Evolutionary conservation across 169 alveolate species (phyloP), one percentile per base, ranked within the genome.

Genomic region (Eimeria zaria): DNA sequence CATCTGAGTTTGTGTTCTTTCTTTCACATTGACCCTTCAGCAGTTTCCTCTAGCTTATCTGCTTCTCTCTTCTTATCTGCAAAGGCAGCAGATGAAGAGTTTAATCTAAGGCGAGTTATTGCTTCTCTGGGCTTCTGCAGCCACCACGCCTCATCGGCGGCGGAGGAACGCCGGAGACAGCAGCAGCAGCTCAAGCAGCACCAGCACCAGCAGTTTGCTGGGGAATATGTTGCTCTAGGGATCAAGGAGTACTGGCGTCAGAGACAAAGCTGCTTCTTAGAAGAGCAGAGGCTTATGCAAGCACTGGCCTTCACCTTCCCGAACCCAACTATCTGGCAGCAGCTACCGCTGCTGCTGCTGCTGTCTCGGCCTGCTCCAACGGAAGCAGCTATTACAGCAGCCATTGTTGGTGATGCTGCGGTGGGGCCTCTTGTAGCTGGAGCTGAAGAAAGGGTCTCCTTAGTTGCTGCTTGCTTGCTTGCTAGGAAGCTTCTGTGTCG

Each of bases 271-370:
- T 92, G 96, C 33, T 71, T 92, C 44, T 51, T 76, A 16, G 96
- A 92, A 44, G 96, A 92, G 71, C 92, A 92, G 74, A 76, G 96
- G 51, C 85, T 92, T 48, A 58, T 76, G 71, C 96, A 92, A 74
- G 96, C 96, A 4, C 74, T 92, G 71, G 96, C 71, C 0, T 92
- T 92, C 85, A 60, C 91, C 6, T 53, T 51, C 39, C 91, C 91
- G 16, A 51, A 83, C 58, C 91, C 91, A 33, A 83, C 91, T 8
- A 33, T 53, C n/a, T 83, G 91, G 91, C 76, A 83, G 74, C 76
- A 83, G 76, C 91, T 83, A n/a, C 91, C 91, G 2, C 76, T 83
- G 74, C 30, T 55, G 76, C 91, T 83, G 91, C 51, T 83, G 76
- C 91, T 83, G 76, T 27, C 62, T 22, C 91, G 91, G 33, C 51